Base-by-base conservation (phyloP, 1,284 basidiomycete species). In the Tremellales sp. region DNA sequence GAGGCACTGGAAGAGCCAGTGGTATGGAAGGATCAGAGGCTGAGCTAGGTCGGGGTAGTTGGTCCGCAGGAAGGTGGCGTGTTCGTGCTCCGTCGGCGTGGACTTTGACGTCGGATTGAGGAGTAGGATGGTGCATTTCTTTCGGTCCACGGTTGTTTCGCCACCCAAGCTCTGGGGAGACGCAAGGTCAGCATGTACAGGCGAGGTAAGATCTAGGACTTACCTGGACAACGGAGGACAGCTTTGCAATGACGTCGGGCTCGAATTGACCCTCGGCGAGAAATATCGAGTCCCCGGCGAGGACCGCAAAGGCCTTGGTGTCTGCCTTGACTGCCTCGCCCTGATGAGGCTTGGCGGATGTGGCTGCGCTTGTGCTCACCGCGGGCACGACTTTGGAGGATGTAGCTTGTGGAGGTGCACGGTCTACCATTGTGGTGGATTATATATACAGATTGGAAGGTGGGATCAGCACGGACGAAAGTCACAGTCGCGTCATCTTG, bases 1-100 rank as follows among this genome's bases (percentile, higher is more conserved):
- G 6, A 32, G 41, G 42, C 64, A 61, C 18, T 35, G 36, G 5
- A 56, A 28, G 16, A 71, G 53, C 60, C 62, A 71, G 51, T 68
- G 64, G 42, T 71, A 69, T 8, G 64, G 56, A 8, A 40, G 27
- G 5, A 43, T 13, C n/a, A 25, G 10, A 24, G 60, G 48, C 22
- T 56, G 51, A 7, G 25, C 4, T 2, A 41, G 6, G 6, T 51
- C 34, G 9, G 48, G 45, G 33, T 54, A 48, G 24, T 45, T 45
- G 6, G 25, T 22, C 10, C 25, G 32, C 14, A 43, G 31, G 8
- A 27, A 26, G 21, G 22, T 40, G 21, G 43, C 16, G 18, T 42
- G 21, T 22, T 52, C 32, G 9, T 31, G 18, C 22, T 57, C 53
- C 26, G 33, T 34, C 7, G 41, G 24, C 14, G 42, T 37, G n/a